Evolutionary conservation across 202 grass and related monocot genomes (phyloP).

Genomic region (Panicum virgatum): DNA sequence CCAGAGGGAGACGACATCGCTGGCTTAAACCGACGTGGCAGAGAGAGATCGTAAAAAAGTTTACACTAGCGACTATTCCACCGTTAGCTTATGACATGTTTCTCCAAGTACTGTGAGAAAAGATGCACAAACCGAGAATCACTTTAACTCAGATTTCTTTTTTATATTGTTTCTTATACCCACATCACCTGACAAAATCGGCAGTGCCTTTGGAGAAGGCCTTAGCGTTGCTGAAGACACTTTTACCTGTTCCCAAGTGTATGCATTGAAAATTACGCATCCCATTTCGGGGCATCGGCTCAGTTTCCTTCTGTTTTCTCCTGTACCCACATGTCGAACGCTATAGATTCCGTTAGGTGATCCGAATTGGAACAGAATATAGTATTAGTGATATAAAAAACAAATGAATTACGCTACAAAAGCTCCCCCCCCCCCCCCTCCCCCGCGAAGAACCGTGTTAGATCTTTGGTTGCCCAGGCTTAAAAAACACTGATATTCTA

Average conservation of each 20-base stretch:
- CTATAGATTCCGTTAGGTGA: background rate
- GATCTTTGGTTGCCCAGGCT: background rate
- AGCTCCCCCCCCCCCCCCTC: background rate
- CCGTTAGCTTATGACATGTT: too few species aligned
- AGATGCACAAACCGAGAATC: too few species aligned
- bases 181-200: too few species aligned
- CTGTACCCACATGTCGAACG: background rate
- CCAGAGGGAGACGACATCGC: too few species aligned
- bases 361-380: constrained; percentile 2
- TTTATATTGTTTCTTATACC: too few species aligned
- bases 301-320: constrained; percentile 3
- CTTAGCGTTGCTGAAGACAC: background rate
- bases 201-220: too few species aligned
- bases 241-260: too few species aligned
- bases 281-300: background rate
- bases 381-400: background rate
- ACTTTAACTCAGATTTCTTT: too few species aligned
- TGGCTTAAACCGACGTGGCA: too few species aligned
- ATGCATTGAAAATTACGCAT: background rate
- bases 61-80: too few species aligned
- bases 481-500: background rate
- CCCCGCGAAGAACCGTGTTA: background rate
- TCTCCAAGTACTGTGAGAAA: too few species aligned
- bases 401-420: constrained; percentile 11
- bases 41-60: too few species aligned